Percentiles rank a stretch among this genome's conserved stretches.
These are phyloP conservation scores for Jamesozyma rosinii DNA, from an alignment of 805 yeast genomes.

Conservation along the genomic window DNA sequence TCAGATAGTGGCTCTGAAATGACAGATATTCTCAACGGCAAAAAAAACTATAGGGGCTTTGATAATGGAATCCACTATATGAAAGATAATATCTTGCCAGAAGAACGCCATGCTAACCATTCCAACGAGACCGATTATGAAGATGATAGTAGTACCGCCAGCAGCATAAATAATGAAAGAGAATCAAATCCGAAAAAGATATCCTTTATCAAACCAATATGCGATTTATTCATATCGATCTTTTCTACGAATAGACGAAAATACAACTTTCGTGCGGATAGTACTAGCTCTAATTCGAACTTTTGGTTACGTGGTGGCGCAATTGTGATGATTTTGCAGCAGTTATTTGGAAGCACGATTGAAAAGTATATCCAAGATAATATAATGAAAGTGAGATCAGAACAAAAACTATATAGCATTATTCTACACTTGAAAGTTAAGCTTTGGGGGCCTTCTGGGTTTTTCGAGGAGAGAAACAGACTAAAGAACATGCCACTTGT, in stretches of 20 bases:
- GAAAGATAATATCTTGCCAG: too few relatives aligned
- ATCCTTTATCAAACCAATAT: constrained; percentile 70
- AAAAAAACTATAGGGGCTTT: background rate
- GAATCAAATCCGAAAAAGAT: constrained; percentile 10
- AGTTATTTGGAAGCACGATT: constrained; percentile 76
- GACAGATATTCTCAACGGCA: background rate
- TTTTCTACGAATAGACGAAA: constrained; percentile 58
- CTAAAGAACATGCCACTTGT: constrained; percentile 11
- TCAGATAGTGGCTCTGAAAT: background rate
- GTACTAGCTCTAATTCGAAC: background rate
- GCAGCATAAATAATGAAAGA: background rate
- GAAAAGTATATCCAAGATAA: constrained; percentile 53
- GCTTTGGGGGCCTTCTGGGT: constrained; percentile 48
- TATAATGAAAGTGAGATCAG: constrained; percentile 21
- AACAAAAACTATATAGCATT: constrained; percentile 37
- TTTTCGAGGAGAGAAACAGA: constrained; percentile 36
- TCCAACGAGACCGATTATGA: background rate
- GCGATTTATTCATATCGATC: constrained; percentile 61
- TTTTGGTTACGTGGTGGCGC: constrained; percentile 81
- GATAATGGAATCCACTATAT: background rate
- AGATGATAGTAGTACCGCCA: background rate
- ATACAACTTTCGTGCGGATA: constrained; percentile 21
- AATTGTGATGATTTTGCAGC: constrained; percentile 69
- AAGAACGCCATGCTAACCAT: too few relatives aligned
- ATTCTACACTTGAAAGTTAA: constrained; percentile 26